Base-by-base conservation (phyloP, 805 yeast species). In the Ogataea thermomethanolica region DNA sequence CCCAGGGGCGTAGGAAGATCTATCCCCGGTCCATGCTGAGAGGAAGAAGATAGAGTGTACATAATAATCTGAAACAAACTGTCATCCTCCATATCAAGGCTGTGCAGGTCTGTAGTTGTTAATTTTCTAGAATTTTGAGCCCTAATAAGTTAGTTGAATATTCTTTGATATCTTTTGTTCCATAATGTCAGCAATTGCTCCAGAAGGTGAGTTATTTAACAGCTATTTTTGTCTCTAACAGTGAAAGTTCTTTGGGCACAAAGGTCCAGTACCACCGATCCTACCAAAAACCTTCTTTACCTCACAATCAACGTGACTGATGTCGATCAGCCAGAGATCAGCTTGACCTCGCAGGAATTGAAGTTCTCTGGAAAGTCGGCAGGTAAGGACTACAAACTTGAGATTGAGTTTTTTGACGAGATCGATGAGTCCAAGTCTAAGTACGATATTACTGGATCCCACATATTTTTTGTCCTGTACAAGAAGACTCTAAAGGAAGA, bases 241-340 rank as follows among this genome's bases (percentile, higher is more conserved):
- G n/a, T 13, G 6, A 5, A 65, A 70, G 91, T 87, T 29, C 71
- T 80, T 60, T 91, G 99, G 99, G 98, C 99, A 9, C 99, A 91
- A 71, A 86, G 99, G 66, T 88, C 96, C 40, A 79, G 73, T 58
- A 82, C 72, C n/a, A 64, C 72, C 4, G 95, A 81, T 27, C 74
- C 76, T 8, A 70, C 76, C 23, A 90, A 86, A 65, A 91, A 91
- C 64, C 58, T 88, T 26, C 53, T 93, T 14, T 84, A 73, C 61
- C 64, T 91, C 42, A 89, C 95, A 0, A 74, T 91, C 39, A 73
- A 76, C 45, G 78, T 86, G 22, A 73, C 80, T 17, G 95, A 90
- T 60, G 78, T 90, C 21, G 72, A 66, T 35, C 66, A 77, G 41
- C 75, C 82, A 30, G 71, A 78, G 45, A 67, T 88, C 42, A 78